Conservation (phyloP, 305 asterid species). For the Fraxinus nigra region DNA sequence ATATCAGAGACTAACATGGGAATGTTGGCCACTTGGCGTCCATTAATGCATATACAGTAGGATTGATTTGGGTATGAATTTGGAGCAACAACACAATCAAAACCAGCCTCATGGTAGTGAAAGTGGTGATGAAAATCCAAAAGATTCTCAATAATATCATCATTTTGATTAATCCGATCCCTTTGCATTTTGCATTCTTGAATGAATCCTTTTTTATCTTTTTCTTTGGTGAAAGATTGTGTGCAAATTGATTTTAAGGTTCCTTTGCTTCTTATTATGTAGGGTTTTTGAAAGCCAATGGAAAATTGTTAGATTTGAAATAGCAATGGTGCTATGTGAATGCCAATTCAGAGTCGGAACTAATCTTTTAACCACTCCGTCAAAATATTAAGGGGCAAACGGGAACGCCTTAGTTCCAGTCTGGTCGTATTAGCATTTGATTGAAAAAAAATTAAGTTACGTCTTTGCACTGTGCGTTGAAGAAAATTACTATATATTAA, state of each 20-base stretch:
- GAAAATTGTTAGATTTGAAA: conserved; percentile 34
- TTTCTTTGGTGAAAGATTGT: background rate
- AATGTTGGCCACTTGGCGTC: conserved; percentile 89
- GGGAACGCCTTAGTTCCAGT: background rate
- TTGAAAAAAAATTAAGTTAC: no score
- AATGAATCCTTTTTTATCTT: no score
- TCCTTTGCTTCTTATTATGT: background rate
- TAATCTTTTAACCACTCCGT: background rate
- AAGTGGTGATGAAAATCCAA: conserved; percentile 78
- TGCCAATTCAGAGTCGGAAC: background rate
- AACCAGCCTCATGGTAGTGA: conserved; percentile 62
- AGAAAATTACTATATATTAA: background rate
- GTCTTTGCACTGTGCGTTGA: background rate
- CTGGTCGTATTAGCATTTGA: background rate
- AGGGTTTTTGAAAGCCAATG: conserved; percentile 20
- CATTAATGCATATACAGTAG: conserved; percentile 49
- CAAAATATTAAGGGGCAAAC: background rate
- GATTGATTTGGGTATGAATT: no score
- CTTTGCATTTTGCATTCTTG: no score
- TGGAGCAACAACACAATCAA: no score
- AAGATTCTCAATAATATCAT: no score
- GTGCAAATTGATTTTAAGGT: background rate
- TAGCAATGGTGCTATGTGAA: conserved; percentile 25
- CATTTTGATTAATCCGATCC: no score
- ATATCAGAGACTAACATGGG: conserved; percentile 79